Evolutionary conservation across 805 yeast genomes (phyloP).

Genomic region (Lachancea sp.): DNA sequence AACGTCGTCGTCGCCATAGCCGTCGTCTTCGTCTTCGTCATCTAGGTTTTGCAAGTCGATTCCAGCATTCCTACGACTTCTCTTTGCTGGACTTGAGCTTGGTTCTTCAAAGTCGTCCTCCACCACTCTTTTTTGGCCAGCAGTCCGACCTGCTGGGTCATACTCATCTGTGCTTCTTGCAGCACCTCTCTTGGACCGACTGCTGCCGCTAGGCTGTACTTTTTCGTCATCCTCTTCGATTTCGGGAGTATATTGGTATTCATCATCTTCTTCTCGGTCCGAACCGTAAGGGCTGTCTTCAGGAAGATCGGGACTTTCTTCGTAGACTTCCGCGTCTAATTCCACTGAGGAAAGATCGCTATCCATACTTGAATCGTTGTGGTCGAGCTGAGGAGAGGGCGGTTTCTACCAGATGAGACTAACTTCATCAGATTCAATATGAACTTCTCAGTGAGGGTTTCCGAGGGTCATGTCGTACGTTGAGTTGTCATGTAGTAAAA

Average conservation of each 20-base stretch:
- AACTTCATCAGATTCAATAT: background rate
- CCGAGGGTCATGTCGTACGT: no score
- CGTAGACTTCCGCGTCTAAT: constrained; percentile 16
- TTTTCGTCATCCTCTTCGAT: constrained; percentile 15
- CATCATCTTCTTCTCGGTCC: constrained; percentile 10
- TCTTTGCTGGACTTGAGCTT: constrained; percentile 2
- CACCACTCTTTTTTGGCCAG: background rate
- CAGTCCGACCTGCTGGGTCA: background rate
- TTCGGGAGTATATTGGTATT: constrained; percentile 11
- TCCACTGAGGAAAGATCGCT: constrained; percentile 17
- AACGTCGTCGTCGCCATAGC: no score
- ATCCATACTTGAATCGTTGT: constrained; percentile 8
- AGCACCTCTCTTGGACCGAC: constrained; percentile 1
- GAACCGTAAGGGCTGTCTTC: constrained; percentile 12
- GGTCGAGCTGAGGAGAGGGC: background rate
- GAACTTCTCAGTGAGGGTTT: no score
- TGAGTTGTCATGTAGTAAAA: no score
- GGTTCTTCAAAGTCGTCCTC: constrained; percentile 4
- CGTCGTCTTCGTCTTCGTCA: constrained; percentile 18
- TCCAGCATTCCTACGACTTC: constrained; percentile 2
- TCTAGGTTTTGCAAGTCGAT: constrained; percentile 6
- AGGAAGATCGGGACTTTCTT: constrained; percentile 11
- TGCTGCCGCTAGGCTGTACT: constrained; percentile 3
- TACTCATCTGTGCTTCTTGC: background rate
- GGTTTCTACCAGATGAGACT: no score